Evolutionary conservation across 2,329 filamentous ascomycete species (phyloP).

Genomic region (Aureobasidium sp.): DNA sequence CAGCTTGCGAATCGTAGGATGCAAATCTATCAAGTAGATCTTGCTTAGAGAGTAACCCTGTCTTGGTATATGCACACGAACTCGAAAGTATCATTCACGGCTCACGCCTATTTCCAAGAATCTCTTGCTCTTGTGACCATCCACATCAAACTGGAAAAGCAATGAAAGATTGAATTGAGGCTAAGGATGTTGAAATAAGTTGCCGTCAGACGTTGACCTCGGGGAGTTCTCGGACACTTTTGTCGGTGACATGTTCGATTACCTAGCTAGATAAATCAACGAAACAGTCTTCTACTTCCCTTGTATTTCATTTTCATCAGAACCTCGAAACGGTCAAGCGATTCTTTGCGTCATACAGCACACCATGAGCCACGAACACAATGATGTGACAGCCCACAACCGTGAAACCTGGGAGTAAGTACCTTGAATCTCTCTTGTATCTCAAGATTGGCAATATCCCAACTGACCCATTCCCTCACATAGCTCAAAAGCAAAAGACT

Average conservation of each 20-base stretch:
- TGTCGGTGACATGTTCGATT: neutral
- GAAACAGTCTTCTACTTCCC: neutral
- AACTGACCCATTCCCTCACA: neutral
- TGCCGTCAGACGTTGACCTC: neutral
- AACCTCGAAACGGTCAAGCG: neutral
- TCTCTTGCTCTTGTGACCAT: too few relatives aligned
- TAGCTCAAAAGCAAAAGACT: constrained; percentile 24
- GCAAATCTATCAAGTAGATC: neutral
- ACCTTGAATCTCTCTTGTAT: neutral
- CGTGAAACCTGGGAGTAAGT: constrained; percentile 25
- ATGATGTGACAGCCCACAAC: constrained; percentile 26
- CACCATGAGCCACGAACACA: constrained; percentile 18
- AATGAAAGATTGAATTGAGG: neutral
- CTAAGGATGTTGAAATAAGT: neutral
- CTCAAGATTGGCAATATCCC: neutral
- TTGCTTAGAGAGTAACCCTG: neutral
- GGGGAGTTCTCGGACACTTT: neutral
- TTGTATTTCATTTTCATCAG: neutral
- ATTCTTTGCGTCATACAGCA: neutral
- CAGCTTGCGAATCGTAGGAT: neutral
- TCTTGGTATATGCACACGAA: neutral
- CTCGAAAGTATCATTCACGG: too few relatives aligned
- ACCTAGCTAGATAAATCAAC: neutral
- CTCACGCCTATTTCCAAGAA: too few relatives aligned
- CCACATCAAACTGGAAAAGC: neutral